phyloP scores from a whole-genome alignment of 306 rosid species.

The Cercis canadensis region DNA sequence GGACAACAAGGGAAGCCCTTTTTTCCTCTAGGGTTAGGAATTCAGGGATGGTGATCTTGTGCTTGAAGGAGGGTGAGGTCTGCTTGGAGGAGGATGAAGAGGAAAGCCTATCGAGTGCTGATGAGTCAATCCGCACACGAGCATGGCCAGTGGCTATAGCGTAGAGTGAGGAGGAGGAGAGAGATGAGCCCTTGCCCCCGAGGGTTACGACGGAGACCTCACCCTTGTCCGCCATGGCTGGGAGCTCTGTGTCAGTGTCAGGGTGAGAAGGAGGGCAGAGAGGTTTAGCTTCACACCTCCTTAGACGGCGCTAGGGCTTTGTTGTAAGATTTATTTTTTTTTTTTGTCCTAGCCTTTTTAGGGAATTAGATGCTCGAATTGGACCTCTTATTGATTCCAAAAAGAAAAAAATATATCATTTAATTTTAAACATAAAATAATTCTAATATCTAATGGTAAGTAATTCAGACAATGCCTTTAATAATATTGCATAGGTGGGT shows the following conservation, averaged over 20 bases:
- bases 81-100: constrained; percentile 32
- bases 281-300: constrained; percentile 9
- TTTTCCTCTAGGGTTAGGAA: constrained; percentile 50
- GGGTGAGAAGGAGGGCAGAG: not conserved
- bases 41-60: constrained; percentile 47
- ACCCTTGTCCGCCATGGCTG: constrained; percentile 55
- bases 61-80: constrained; percentile 34
- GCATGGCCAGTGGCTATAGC: constrained; percentile 61
- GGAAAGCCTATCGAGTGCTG: constrained; percentile 58
- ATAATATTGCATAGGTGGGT: no score
- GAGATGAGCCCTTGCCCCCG: constrained; percentile 82
- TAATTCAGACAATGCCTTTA: no score
- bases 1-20: constrained; percentile 61
- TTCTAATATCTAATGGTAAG: no score
- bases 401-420: no score
- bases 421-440: no score
- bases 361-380: no score
- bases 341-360: no score
- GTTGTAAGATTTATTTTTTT: not conserved
- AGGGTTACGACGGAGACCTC: constrained; percentile 54
- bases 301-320: constrained; percentile 16
- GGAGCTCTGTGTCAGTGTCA: not conserved
- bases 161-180: constrained; percentile 66
- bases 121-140: constrained; percentile 61
- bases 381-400: no score